Base-by-base conservation (phyloP, 495 filamentous ascomycete genomes). In the Darksidea phi region DNA sequence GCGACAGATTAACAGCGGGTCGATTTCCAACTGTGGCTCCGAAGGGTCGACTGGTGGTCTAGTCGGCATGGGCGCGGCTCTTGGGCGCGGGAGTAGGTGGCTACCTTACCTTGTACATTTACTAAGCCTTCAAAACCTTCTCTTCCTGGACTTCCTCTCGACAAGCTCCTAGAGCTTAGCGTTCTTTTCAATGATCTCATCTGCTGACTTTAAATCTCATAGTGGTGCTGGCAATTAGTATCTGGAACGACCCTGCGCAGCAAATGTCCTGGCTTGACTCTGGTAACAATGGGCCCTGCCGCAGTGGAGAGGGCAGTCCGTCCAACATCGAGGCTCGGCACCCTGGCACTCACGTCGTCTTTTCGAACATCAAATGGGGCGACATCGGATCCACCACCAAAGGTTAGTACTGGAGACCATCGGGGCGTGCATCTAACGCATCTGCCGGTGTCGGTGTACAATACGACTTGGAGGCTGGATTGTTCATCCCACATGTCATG, bases 261-360 rank as follows among this genome's bases (percentile, higher is more conserved):
- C 79, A 76, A 66, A 87, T 87, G 85, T 75, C 75, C 48, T 88
- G 84, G 84, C 70, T 88, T 17, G 85, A 88, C 66, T 71, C 57
- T 59, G 69, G 74, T 10, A 70, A 57, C 46, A 73, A 79, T 25
- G 84, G 85, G 3, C 84, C 85, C 23, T 88, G 86, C 67, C 82
- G 77, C 58, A 69, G 61, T 36, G 63, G 55, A 23, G 52, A 68
- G 34, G 66, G 66, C 18, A 64, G 56, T 50, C 68, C 70, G 13
- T 50, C 64, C 13, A 49, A 63, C 26, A 72, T 72, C 37, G 21
- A 64, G 48, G 48, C 32, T 28, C 34, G 64, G n/a, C 54, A 72
- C 49, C 70, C 70, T 34, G 54, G 47, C 23, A 69, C 70, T 15
- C 47, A 48, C 46, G 70, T 72, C 24, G 59, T 61, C 21, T 72